Conservation (phyloP, 495 filamentous ascomycete species). For the Thermothielavioides terrestris region DNA sequence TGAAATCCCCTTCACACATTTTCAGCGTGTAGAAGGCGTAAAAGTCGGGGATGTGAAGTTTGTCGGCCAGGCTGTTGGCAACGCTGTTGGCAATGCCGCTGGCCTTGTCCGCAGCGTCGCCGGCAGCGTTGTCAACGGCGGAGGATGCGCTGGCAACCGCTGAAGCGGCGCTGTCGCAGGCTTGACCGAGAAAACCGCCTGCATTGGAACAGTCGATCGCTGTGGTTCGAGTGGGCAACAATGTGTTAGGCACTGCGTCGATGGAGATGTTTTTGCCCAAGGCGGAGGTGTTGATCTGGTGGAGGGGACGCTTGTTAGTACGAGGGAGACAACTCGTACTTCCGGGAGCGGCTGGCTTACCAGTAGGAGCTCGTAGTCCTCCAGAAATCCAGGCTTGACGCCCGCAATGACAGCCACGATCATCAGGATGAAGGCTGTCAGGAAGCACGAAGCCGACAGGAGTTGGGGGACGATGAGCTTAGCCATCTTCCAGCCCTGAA, state of each 20-base stretch:
- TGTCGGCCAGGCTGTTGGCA: conserved; percentile 33
- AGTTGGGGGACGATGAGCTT: neutral
- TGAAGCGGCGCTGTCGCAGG: conserved; percentile 21
- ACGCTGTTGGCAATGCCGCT: conserved; percentile 18
- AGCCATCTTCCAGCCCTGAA: no score
- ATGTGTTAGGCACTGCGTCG: neutral
- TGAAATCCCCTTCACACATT: conserved; percentile 56
- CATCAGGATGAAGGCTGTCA: conserved; percentile 57
- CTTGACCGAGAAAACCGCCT: conserved; percentile 14
- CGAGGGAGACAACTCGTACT: neutral
- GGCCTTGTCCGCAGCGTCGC: conserved; percentile 38
- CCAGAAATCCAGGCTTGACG: conserved; percentile 48
- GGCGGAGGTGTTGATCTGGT: conserved; percentile 55
- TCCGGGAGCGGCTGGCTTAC: conserved; percentile 36
- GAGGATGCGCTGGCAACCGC: neutral
- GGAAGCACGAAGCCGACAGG: neutral
- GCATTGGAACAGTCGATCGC: conserved; percentile 7
- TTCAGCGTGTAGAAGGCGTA: conserved; percentile 65
- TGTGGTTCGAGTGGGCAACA: conserved; percentile 8
- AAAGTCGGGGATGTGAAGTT: conserved; percentile 58
- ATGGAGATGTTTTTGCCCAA: conserved; percentile 46
- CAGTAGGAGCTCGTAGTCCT: conserved; percentile 55
- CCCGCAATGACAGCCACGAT: conserved; percentile 68
- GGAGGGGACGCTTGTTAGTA: neutral
- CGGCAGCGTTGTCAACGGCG: conserved; percentile 15